Percentiles rank a stretch among this genome's conserved stretches.
Evolutionary conservation across 1,284 basidiomycete species (phyloP).

Genomic region (Tausonia pullulans): DNA sequence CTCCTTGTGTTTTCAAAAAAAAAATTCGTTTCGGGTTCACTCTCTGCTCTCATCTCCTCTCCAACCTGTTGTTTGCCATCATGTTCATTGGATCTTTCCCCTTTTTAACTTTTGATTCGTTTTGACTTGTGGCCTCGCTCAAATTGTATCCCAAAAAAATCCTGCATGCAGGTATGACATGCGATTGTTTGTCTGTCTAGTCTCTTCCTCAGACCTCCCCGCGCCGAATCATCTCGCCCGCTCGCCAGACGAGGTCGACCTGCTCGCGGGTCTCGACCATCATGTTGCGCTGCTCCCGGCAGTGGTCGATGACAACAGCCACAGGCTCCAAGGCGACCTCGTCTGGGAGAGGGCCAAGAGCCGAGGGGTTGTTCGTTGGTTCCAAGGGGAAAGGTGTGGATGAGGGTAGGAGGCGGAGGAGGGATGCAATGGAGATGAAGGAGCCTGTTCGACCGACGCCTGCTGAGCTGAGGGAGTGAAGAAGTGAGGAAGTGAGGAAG

Average conservation of each 20-base stretch:
- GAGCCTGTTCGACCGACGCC: constrained; percentile 38
- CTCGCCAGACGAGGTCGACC: constrained; percentile 22
- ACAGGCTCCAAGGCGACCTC: constrained; percentile 20
- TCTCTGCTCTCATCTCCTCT: no score
- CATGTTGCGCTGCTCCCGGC: constrained; percentile 25
- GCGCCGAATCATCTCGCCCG: neutral
- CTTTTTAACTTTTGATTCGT: no score
- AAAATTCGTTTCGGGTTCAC: no score
- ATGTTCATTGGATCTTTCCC: no score
- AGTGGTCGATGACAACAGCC: constrained; percentile 23
- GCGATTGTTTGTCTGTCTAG: no score
- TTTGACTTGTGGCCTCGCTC: no score
- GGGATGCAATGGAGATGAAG: constrained; percentile 29
- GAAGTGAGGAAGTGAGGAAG: neutral
- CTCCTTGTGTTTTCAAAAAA: no score
- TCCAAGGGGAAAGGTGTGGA: neutral
- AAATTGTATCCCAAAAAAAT: no score
- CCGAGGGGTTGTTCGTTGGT: neutral
- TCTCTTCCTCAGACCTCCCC: no score
- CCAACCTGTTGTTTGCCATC: no score
- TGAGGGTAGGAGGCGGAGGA: neutral
- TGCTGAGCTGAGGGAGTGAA: constrained; percentile 26
- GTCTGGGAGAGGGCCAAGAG: constrained; percentile 6
- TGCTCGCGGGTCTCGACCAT: constrained; percentile 28
- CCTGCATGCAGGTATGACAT: no score